Conservation (phyloP, 179 eudicot species). For the Spinacia oleracea region DNA sequence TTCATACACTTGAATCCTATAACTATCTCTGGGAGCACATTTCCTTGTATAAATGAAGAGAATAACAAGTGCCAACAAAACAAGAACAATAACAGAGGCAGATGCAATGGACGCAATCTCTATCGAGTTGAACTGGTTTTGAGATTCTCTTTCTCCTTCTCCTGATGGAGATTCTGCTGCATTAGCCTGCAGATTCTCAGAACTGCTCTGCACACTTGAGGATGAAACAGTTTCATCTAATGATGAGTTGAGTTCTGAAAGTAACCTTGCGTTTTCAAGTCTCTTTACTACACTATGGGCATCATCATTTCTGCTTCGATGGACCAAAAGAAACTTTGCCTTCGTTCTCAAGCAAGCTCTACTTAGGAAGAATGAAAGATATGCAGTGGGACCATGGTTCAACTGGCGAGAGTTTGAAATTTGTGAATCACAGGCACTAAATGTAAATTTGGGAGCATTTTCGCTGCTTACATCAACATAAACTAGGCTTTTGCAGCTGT, state of each 20-base stretch:
- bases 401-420: conserved; percentile 18
- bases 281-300: background rate
- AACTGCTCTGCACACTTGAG: conserved; percentile 33
- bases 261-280: conserved; percentile 22
- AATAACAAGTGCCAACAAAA: conserved; percentile 46
- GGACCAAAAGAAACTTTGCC: conserved; percentile 23
- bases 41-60: conserved; percentile 46
- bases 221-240: conserved; percentile 28
- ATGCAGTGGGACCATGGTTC: conserved; percentile 32
- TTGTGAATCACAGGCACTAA: conserved; percentile 23
- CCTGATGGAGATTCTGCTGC: conserved; percentile 36
- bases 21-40: conserved; percentile 36
- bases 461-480: conserved; percentile 61
- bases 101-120: conserved; percentile 48
- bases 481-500: conserved; percentile 53
- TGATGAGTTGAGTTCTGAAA: conserved; percentile 30
- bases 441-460: conserved; percentile 32
- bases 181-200: conserved; percentile 33
- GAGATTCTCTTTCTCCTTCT: conserved; percentile 10
- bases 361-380: conserved; percentile 38
- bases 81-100: conserved; percentile 44
- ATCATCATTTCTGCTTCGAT: conserved; percentile 41
- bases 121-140: conserved; percentile 36
- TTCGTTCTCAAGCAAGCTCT: conserved; percentile 33
- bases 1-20: conserved; percentile 43